phyloP scores from a whole-genome alignment of 2,329 filamentous ascomycete species.

The Berkeleyomyces rouxiae region DNA sequence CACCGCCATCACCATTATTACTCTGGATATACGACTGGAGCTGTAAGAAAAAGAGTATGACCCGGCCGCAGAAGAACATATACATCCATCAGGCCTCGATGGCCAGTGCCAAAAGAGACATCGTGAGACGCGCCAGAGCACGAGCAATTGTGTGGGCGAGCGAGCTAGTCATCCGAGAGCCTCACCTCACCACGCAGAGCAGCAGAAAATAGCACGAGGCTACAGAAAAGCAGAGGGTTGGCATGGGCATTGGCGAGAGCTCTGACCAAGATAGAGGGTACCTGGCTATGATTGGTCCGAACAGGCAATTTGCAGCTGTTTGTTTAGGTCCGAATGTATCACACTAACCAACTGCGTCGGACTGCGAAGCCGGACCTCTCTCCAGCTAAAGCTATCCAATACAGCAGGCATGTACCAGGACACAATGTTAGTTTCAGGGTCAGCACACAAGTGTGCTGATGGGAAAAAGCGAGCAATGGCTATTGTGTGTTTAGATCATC shows the following conservation, averaged over 20 bases:
- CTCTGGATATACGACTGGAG: neutral
- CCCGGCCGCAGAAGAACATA: neutral
- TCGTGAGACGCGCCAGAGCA: neutral
- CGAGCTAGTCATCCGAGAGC: neutral
- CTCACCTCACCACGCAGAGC: neutral
- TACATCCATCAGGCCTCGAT: neutral
- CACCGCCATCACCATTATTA: neutral
- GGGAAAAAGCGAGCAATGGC: neutral
- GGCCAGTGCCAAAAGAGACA: neutral
- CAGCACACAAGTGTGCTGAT: neutral
- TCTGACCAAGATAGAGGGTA: neutral
- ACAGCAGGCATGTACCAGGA: neutral
- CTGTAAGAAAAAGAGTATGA: neutral
- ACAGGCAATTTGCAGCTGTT: neutral
- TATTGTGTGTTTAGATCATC: too few species aligned
- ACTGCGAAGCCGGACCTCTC: slow-evolving; percentile 13
- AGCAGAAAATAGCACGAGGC: neutral
- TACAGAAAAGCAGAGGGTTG: neutral
- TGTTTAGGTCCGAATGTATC: slow-evolving; percentile 4
- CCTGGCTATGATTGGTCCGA: neutral
- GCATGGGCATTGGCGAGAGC: slow-evolving; percentile 3
- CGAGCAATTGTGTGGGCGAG: neutral
- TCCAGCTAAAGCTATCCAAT: neutral
- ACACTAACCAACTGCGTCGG: slow-evolving; percentile 7
- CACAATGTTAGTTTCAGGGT: neutral